phyloP scores from a whole-genome alignment of 2,329 filamentous ascomycete species.

The Pseudonectria buxi region DNA sequence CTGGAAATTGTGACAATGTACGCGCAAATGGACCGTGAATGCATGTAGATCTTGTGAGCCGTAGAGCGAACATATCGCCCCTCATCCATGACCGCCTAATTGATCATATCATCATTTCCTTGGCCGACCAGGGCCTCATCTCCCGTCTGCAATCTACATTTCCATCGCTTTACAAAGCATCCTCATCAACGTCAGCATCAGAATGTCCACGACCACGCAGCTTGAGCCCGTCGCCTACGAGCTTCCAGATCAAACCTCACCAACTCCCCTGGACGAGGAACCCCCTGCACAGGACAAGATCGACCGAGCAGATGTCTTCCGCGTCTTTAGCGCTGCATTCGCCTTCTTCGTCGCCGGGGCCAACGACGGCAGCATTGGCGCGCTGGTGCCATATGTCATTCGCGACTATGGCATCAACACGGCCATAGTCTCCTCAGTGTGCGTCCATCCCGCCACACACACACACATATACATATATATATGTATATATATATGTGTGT shows the following conservation, averaged over 20 bases:
- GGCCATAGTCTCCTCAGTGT: slow-evolving; percentile 44
- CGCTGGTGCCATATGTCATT: slow-evolving; percentile 57
- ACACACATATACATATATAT: too few species aligned
- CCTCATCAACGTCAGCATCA: not conserved
- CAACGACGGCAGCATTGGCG: slow-evolving; percentile 58
- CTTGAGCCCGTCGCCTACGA: not conserved
- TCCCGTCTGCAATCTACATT: too few species aligned
- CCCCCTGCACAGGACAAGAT: slow-evolving; percentile 41
- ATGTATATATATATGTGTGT: not conserved
- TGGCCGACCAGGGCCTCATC: too few species aligned
- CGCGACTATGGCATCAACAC: slow-evolving; percentile 48
- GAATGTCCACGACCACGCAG: slow-evolving; percentile 1
- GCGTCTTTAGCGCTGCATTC: slow-evolving; percentile 48
- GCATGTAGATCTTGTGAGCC: too few species aligned
- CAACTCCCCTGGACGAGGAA: not conserved
- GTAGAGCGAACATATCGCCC: too few species aligned
- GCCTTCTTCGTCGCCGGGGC: slow-evolving; percentile 60
- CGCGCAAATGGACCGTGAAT: too few species aligned
- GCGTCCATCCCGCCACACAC: slow-evolving; percentile 17
- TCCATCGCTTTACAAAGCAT: too few species aligned
- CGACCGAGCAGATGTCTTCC: slow-evolving; percentile 28
- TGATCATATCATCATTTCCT: too few species aligned
- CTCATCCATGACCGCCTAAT: too few species aligned
- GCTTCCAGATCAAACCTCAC: not conserved
- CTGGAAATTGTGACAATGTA: too few species aligned